phyloP scores from a whole-genome alignment of 2,329 filamentous ascomycete species.

The Fusarium clavum region DNA sequence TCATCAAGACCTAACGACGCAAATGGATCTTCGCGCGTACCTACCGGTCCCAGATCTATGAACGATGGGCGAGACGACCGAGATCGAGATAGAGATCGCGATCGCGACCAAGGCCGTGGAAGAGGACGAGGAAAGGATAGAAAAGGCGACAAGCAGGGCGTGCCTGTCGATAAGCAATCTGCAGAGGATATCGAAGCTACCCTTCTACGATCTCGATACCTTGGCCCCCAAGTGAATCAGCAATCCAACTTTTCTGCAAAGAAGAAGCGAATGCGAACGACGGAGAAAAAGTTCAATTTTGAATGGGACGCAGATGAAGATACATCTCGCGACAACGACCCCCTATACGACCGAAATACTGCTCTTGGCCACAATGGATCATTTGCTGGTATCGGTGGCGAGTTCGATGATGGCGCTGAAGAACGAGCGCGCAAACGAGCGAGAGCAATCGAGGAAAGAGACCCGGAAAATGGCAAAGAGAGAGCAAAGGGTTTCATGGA shows the following conservation, averaged over 20 bases:
- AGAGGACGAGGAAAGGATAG: conserved; percentile 53
- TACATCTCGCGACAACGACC: conserved; percentile 76
- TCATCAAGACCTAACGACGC: conserved; percentile 43
- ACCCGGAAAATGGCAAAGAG: conserved; percentile 78
- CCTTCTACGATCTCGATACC: conserved; percentile 83
- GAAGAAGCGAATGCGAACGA: conserved; percentile 93
- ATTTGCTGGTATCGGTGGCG: conserved; percentile 63
- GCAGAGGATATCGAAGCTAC: conserved; percentile 77
- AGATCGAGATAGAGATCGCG: conserved; percentile 43
- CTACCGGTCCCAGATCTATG: conserved; percentile 80
- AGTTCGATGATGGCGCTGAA: conserved; percentile 67
- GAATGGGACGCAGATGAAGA: conserved; percentile 97
- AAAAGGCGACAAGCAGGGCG: conserved; percentile 52
- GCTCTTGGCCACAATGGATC: conserved; percentile 49
- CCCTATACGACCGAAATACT: conserved; percentile 68
- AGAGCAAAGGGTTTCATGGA: conserved; percentile 85
- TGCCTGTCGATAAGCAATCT: conserved; percentile 53
- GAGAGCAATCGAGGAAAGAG: conserved; percentile 77
- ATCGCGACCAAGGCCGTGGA: conserved; percentile 21
- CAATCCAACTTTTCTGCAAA: conserved; percentile 89
- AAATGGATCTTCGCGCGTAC: conserved; percentile 56
- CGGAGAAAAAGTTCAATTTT: conserved; percentile 98
- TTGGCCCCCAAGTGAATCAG: conserved; percentile 88
- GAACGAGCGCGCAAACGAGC: conserved; percentile 69
- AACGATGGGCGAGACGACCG: conserved; percentile 50